Conservation (phyloP, 306 rosid species). For the Aeschynomene evenia region DNA sequence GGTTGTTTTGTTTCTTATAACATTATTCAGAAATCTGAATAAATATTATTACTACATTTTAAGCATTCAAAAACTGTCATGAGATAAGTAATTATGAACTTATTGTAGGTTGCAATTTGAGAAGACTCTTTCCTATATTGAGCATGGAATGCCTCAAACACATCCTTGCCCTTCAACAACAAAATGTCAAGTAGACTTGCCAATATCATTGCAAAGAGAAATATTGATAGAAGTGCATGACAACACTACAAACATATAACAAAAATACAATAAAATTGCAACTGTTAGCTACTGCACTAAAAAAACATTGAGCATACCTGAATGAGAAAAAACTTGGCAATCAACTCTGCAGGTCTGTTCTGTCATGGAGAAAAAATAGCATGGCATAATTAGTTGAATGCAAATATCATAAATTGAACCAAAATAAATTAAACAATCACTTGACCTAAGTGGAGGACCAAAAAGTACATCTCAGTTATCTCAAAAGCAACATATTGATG, state of each 20-base stretch:
- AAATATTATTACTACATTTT: too few relatives aligned
- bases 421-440: neutral
- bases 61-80: too few relatives aligned
- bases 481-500: neutral
- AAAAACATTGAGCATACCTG: constrained; percentile 58
- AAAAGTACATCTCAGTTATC: too few relatives aligned
- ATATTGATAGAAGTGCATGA: constrained; percentile 19
- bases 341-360: constrained; percentile 99
- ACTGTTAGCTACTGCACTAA: constrained; percentile 30
- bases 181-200: constrained; percentile 31
- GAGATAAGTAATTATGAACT: too few relatives aligned
- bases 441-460: constrained; percentile 4
- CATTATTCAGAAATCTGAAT: too few relatives aligned
- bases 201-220: constrained; percentile 33
- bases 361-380: constrained; percentile 34
- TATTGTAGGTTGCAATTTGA: too few relatives aligned
- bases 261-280: constrained; percentile 12
- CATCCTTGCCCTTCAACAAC: constrained; percentile 87
- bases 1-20: too few relatives aligned
- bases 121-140: too few relatives aligned
- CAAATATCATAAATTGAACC: constrained; percentile 13
- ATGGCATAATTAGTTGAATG: constrained; percentile 26
- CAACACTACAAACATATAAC: constrained; percentile 2
- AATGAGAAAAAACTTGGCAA: too few relatives aligned
- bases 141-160: constrained; percentile 97